Percentiles rank a stretch among this genome's conserved stretches.
Conservation (phyloP, 2,329 filamentous ascomycete species). For the Passalora sequoiae region DNA sequence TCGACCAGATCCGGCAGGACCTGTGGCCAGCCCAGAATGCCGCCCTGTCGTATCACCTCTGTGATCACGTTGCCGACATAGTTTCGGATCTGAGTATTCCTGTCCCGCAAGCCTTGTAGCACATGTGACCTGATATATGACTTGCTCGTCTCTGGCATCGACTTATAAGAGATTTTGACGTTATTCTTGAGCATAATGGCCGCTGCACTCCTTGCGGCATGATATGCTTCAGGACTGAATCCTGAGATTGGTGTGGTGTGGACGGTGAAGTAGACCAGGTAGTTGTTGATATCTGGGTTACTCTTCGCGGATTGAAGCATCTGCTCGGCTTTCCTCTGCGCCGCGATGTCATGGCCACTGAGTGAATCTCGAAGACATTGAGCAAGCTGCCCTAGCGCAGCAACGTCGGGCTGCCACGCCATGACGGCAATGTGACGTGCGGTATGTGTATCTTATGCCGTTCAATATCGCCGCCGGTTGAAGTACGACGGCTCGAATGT, state of each 20-base stretch:
- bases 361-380: slow-evolving; percentile 87
- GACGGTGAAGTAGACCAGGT: slow-evolving; percentile 85
- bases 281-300: slow-evolving; percentile 94
- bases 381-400: slow-evolving; percentile 83
- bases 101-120: slow-evolving; percentile 74
- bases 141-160: slow-evolving; percentile 68
- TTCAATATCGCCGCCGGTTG: no score
- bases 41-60: slow-evolving; percentile 78
- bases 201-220: slow-evolving; percentile 76
- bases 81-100: slow-evolving; percentile 74
- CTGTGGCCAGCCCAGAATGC: slow-evolving; percentile 85
- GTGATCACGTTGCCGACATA: slow-evolving; percentile 92
- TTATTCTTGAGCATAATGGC: slow-evolving; percentile 97
- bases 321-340: slow-evolving; percentile 90
- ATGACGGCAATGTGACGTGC: slow-evolving; percentile 46
- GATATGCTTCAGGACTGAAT: slow-evolving; percentile 58
- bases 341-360: slow-evolving; percentile 70
- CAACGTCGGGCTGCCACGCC: slow-evolving; percentile 87
- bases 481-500: no score
- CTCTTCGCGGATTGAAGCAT: slow-evolving; percentile 87
- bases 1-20: slow-evolving; percentile 76
- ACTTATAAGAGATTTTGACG: slow-evolving; percentile 68
- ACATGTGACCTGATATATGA: slow-evolving; percentile 74
- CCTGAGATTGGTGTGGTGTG: slow-evolving; percentile 57
- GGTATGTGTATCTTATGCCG: neutral